Conservation (phyloP, 2,329 filamentous ascomycete species). For the Aureobasidium melanogenum region DNA sequence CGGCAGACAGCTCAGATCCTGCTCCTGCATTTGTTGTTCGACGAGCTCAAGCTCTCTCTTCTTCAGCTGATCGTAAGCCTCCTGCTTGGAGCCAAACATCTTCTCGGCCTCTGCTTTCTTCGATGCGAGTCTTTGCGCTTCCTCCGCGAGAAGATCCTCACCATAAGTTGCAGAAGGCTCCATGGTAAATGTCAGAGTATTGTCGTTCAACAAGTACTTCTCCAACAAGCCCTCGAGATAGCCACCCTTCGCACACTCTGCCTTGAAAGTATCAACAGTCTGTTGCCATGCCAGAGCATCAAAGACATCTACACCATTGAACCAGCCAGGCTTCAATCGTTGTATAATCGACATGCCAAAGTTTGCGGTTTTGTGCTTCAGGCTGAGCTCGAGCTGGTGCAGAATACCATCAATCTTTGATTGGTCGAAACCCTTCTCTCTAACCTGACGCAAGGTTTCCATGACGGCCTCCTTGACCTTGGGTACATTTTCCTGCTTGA, state of each 20-base stretch:
- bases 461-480: slow-evolving; percentile 68
- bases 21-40: slow-evolving; percentile 52
- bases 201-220: slow-evolving; percentile 83
- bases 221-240: slow-evolving; percentile 81
- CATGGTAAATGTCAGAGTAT: slow-evolving; percentile 90
- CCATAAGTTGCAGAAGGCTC: slow-evolving; percentile 68
- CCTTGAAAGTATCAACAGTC: slow-evolving; percentile 73
- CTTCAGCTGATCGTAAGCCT: slow-evolving; percentile 63
- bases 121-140: slow-evolving; percentile 60
- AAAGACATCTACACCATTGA: slow-evolving; percentile 89
- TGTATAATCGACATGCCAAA: slow-evolving; percentile 91
- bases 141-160: slow-evolving; percentile 65
- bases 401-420: slow-evolving; percentile 89
- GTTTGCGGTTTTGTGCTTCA: slow-evolving; percentile 94
- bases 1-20: slow-evolving; percentile 72
- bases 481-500: slow-evolving; percentile 68
- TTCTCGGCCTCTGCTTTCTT: slow-evolving; percentile 66
- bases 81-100: slow-evolving; percentile 59
- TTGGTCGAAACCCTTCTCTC: slow-evolving; percentile 71
- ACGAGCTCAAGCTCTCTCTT: slow-evolving; percentile 72
- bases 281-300: slow-evolving; percentile 87
- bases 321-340: slow-evolving; percentile 84
- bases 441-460: slow-evolving; percentile 60
- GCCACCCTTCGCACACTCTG: slow-evolving; percentile 60
- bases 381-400: slow-evolving; percentile 82